Percentiles rank a stretch among this genome's conserved stretches.
These are phyloP conservation scores for Skeletonema grethae DNA, from an alignment of 108 stramenopile genomes.

Conservation along the genomic window DNA sequence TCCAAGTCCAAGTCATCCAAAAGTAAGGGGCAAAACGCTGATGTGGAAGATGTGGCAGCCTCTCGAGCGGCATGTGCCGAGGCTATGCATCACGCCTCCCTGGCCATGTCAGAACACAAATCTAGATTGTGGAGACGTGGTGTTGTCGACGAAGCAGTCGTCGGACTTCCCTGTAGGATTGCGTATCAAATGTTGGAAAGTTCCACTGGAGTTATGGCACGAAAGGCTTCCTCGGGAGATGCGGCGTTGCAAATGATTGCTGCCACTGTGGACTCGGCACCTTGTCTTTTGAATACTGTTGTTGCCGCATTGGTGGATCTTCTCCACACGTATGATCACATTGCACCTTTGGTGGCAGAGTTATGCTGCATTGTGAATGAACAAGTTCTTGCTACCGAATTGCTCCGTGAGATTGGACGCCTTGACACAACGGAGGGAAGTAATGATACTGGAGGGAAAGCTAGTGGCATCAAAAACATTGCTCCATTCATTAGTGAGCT, in stretches of 20 bases:
- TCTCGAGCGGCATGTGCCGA: slow-evolving; percentile 62
- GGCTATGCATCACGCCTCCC: slow-evolving; percentile 66
- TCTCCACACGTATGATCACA: slow-evolving; percentile 85
- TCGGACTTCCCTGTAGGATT: slow-evolving; percentile 78
- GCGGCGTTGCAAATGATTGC: slow-evolving; percentile 75
- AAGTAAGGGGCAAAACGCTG: slow-evolving; percentile 36
- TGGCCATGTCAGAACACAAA: slow-evolving; percentile 59
- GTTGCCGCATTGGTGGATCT: slow-evolving; percentile 86
- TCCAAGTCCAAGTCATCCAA: slow-evolving; percentile 16
- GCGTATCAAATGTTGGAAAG: slow-evolving; percentile 86
- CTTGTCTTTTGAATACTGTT: slow-evolving; percentile 59
- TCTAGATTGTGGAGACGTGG: slow-evolving; percentile 76
- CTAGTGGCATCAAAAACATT: slow-evolving; percentile 78
- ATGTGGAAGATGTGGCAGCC: slow-evolving; percentile 31
- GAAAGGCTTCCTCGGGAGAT: slow-evolving; percentile 69
- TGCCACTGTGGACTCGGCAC: slow-evolving; percentile 60
- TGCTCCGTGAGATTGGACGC: slow-evolving; percentile 77
- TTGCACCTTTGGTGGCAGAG: slow-evolving; percentile 75
- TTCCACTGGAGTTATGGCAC: slow-evolving; percentile 61
- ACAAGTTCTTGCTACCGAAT: slow-evolving; percentile 62
- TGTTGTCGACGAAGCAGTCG: slow-evolving; percentile 80
- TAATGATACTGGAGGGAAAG: slow-evolving; percentile 55
- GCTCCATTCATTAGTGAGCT: slow-evolving; percentile 80
- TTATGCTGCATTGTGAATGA: slow-evolving; percentile 68
- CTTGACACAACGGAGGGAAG: slow-evolving; percentile 56